Evolutionary conservation across 2,329 filamentous ascomycete genomes (phyloP), one percentile per base, ranked within the genome.

Genomic region (Phaeosphaeriaceae sp.): DNA sequence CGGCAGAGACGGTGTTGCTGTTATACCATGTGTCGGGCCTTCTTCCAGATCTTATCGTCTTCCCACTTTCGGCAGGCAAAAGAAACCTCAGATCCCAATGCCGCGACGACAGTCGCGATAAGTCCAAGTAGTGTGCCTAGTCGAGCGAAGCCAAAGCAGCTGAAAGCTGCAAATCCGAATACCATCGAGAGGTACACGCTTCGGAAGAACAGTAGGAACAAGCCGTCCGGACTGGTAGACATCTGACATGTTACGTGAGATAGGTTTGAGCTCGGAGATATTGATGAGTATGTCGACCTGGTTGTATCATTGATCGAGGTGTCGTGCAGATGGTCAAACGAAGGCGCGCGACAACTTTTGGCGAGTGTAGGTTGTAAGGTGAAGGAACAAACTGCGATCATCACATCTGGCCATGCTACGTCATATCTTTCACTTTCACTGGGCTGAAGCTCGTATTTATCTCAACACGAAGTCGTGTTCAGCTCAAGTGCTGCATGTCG

Each of bases 121-220:
- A 62, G 42, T 11, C 53, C 59, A 20, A 62, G 55, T 17, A 54
- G 51, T 3, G 58, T 54, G 9, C 61, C 61, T 21, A 62, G 54
- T 15, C 49, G 48, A 21, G 59, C 59, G 40, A 64, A 62, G 7
- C 56, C 59, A 15, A 64, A 47, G 40, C 59, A 62, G 1, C 59
- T 64, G 48, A 64, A 64, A 40, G 59, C 61, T 9, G 59, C 59
- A 22, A 58, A 56, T 20, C 61, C 59, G 7, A 57, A 56, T 41
- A 58, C 57, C 20, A 64, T 64, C 7, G 61, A 60, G 24, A 62
- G 56, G 19, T 64, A 64, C 44, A 53, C 54, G 40, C 54, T 52
- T 19, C 61, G 59, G 50, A 64, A 64, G 54, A 64, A 57, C 19
- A 64, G 61, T 13, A 64, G 41, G 27, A 64, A 64, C 11, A 64